Evolutionary conservation across 2,329 filamentous ascomycete species (phyloP), one percentile per base, ranked within the genome.

Genomic region (Clonostachys rhizophaga): DNA sequence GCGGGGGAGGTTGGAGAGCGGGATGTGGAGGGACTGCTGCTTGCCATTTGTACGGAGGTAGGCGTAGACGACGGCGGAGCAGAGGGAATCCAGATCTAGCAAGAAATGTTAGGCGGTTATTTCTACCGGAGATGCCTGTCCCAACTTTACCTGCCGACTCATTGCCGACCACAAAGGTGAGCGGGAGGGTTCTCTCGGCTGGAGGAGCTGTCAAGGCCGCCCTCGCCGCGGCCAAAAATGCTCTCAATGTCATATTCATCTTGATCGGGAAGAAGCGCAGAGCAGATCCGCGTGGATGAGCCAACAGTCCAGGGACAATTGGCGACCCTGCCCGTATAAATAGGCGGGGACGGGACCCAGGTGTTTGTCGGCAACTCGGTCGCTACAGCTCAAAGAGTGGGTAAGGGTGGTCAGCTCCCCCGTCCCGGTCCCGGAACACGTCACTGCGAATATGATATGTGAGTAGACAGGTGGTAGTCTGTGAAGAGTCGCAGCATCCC

Each of bases 41-140:
- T 78, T 68, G 5, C 75, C 62, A 58, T 83, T 76, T 34, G 81
- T 86, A 52, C 82, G 80, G 36, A 92, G 70, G 64, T 91, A 94
- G 48, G 89, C 86, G 50, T 86, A 81, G 24, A 91, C 66, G 16
- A 94, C 67, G 24, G 88, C 81, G 30, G 82, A 86, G 63, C 86
- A 88, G 54, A 94, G 78, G 2, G 88, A 91, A 67, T 94, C 89
- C 47, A 94, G 83, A 55, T 94, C 89, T 87, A 49, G 14, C 30
- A 12, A 10, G 9, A 30, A 14, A 14, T n/a, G 33, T 10, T 42
- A 16, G 40, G 34, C 20, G 2, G 9, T 7, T 13, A 3, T 6
- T 14, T 24, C 14, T 37, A 41, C 16, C 10, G 7, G 13, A 37
- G 40, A 7, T 17, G 34, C 3, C 6, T 14, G 6, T 33, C n/a